phyloP scores from a whole-genome alignment of 257 asterid genomes.

The Gentiana straminea region DNA sequence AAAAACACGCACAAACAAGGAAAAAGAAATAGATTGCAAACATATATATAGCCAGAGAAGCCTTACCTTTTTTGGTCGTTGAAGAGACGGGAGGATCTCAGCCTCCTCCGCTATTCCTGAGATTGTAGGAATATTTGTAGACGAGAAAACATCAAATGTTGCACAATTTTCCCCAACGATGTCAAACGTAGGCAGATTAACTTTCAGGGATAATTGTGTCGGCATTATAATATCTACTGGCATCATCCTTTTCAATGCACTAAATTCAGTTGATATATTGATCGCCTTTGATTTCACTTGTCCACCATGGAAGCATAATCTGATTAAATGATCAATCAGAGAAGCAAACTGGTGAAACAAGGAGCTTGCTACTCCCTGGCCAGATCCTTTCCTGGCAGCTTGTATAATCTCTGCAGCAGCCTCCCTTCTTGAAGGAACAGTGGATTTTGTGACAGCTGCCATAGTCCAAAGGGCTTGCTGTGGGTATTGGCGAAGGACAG shows the following conservation, averaged over 20 bases:
- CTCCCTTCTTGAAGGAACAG: constrained; percentile 79
- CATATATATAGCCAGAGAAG: constrained; percentile 5
- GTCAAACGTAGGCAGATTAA: constrained; percentile 61
- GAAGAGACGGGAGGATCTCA: constrained; percentile 94
- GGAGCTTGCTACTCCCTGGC: constrained; percentile 51
- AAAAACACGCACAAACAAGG: no score
- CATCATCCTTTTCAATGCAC: constrained; percentile 94
- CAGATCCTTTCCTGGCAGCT: constrained; percentile 74
- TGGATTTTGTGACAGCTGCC: constrained; percentile 97
- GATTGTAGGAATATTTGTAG: constrained; percentile 70
- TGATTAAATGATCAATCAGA: constrained; percentile 83
- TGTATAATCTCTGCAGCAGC: constrained; percentile 97
- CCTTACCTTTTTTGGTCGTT: constrained; percentile 90
- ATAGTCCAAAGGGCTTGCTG: constrained; percentile 99
- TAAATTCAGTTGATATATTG: constrained; percentile 79
- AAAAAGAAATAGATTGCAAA: background rate
- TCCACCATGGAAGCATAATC: constrained; percentile 86
- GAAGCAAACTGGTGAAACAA: constrained; percentile 78
- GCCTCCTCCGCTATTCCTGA: constrained; percentile 94
- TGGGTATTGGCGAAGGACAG: constrained; percentile 78
- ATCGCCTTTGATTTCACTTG: constrained; percentile 70
- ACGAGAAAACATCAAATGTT: constrained; percentile 54
- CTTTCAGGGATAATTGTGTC: constrained; percentile 78
- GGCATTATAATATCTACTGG: constrained; percentile 96
- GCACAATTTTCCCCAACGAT: constrained; percentile 34